These are phyloP conservation scores for Penstemon barbatus DNA, from an alignment of 257 asterid genomes.

Conservation along the genomic window DNA sequence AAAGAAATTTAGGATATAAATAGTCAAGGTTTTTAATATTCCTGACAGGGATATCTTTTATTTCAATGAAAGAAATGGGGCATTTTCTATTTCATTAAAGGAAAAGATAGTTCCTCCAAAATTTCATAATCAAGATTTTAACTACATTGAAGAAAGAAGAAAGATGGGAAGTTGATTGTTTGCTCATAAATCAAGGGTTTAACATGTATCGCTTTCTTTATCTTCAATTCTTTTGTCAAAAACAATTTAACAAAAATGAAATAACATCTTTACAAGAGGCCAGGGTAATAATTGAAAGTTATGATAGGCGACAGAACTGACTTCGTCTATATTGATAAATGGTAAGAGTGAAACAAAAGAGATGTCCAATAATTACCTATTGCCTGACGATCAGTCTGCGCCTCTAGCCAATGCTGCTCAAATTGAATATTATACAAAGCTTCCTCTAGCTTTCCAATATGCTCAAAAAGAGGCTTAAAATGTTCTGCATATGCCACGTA, in stretches of 20 bases:
- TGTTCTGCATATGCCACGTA: constrained; percentile 59
- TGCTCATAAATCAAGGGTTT: neutral
- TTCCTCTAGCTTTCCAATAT: constrained; percentile 88
- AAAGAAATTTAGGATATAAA: neutral
- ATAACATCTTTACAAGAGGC: neutral
- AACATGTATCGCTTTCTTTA: neutral
- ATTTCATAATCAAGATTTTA: neutral
- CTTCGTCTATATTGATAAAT: neutral
- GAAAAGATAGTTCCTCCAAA: neutral
- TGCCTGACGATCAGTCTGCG: constrained; percentile 95
- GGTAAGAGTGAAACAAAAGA: neutral
- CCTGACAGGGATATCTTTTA: neutral
- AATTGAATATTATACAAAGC: constrained; percentile 87
- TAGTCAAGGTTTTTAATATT: neutral
- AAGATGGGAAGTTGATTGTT: neutral
- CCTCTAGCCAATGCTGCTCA: constrained; percentile 98
- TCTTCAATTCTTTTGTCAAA: no score
- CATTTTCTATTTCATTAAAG: neutral
- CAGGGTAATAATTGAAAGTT: neutral
- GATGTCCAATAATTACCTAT: constrained; percentile 46
- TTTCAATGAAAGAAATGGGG: neutral
- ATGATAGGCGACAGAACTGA: neutral
- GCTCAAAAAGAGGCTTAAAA: constrained; percentile 86
- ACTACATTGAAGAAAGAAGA: neutral
- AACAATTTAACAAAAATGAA: neutral